These are phyloP conservation scores for Ganoderma leucocontextum DNA, from an alignment of 1,284 basidiomycete species.

Conservation along the genomic window DNA sequence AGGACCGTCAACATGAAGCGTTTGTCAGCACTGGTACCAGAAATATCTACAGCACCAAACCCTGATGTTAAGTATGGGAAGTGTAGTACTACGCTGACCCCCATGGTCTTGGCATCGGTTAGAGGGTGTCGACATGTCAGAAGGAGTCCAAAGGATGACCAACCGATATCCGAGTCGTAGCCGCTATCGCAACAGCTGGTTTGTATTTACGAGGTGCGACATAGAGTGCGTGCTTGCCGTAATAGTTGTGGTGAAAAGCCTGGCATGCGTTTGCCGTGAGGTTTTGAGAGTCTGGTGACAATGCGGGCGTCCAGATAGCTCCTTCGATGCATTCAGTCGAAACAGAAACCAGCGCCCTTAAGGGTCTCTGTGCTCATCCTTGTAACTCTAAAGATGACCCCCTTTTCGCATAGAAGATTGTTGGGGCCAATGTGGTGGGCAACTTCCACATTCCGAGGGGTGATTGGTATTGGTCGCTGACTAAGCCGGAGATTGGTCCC, in stretches of 20 bases:
- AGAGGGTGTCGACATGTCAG: neutral
- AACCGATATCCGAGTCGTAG: neutral
- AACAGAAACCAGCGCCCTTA: neutral
- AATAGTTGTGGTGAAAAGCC: neutral
- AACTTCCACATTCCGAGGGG: too few relatives aligned
- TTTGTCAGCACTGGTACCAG: neutral
- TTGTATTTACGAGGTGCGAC: neutral
- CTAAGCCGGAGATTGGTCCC: too few relatives aligned
- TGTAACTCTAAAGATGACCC: neutral
- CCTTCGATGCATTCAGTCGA: slow-evolving; percentile 4
- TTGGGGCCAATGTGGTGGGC: neutral
- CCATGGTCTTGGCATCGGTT: neutral
- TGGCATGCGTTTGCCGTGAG: slow-evolving; percentile 5
- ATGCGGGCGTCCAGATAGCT: neutral
- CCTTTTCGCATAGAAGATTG: neutral
- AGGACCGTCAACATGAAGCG: neutral
- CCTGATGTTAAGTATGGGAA: neutral
- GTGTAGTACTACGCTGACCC: neutral
- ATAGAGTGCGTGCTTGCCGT: slow-evolving; percentile 3
- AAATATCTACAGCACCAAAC: neutral
- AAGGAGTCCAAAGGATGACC: neutral
- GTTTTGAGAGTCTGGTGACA: slow-evolving; percentile 11
- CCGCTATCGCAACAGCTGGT: neutral
- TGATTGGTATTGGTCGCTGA: too few relatives aligned
- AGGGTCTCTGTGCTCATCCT: neutral